phyloP scores from a whole-genome alignment of 1,139 yeast species.

The Debaryomycetaceae sp. region DNA sequence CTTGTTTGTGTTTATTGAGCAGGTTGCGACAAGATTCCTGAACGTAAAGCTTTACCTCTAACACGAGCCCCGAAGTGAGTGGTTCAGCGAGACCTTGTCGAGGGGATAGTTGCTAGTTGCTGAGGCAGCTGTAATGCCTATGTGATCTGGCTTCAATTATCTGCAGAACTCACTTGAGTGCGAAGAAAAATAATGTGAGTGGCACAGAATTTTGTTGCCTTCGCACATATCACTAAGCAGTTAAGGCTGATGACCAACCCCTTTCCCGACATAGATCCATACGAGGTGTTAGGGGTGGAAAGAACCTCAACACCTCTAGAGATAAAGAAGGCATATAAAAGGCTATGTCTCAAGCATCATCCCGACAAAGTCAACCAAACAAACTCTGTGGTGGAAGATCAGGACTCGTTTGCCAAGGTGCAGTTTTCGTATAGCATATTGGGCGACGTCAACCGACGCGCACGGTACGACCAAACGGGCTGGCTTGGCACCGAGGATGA shows the following conservation, averaged over 20 bases:
- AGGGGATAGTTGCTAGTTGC: no score
- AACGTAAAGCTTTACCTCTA: no score
- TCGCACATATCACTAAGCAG: not conserved
- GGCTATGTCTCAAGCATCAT: conserved; percentile 63
- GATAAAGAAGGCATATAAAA: conserved; percentile 69
- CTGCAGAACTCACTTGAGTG: no score
- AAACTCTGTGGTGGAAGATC: conserved; percentile 29
- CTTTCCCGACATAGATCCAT: conserved; percentile 62
- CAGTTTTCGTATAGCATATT: conserved; percentile 75
- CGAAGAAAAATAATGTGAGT: not conserved
- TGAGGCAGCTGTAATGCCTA: no score
- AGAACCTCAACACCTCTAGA: conserved; percentile 44
- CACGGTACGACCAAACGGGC: conserved; percentile 67
- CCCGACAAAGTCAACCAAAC: conserved; percentile 68
- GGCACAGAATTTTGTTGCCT: not conserved
- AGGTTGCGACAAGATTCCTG: no score
- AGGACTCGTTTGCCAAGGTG: conserved; percentile 56
- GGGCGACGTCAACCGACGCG: conserved; percentile 53
- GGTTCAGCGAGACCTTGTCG: no score
- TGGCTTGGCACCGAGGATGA: conserved; percentile 40
- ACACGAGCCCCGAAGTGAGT: no score
- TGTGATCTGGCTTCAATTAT: no score
- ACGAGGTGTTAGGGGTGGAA: conserved; percentile 49
- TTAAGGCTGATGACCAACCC: conserved; percentile 32
- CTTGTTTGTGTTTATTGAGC: no score